Evolutionary conservation across 2,329 filamentous ascomycete species (phyloP).

Genomic region (Rhynchosporium secalis): DNA sequence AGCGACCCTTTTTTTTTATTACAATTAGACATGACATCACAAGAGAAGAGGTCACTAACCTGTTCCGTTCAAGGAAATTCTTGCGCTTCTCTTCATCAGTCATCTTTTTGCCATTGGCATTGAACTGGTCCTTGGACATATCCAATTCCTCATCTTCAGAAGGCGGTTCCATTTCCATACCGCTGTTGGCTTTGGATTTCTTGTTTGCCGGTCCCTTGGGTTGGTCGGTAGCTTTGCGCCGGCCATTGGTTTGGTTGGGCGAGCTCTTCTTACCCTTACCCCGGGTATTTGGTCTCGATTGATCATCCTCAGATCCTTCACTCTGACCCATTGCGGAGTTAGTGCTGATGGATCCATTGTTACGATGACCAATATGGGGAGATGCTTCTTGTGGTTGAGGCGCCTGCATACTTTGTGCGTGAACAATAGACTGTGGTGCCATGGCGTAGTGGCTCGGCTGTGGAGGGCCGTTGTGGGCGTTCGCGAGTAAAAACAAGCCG

Average conservation of each 20-base stretch:
- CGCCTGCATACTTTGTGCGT: conserved; percentile 31
- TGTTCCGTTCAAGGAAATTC: conserved; percentile 95
- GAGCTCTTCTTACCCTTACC: conserved; percentile 69
- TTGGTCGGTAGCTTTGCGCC: conserved; percentile 76
- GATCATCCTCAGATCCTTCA: conserved; percentile 73
- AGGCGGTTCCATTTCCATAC: conserved; percentile 41
- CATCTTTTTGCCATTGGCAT: conserved; percentile 77
- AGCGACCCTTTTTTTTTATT: conserved; percentile 66
- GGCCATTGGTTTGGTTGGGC: conserved; percentile 56
- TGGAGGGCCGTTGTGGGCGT: conserved; percentile 59
- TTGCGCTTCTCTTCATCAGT: conserved; percentile 98
- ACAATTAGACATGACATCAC: conserved; percentile 30
- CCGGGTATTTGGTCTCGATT: conserved; percentile 62
- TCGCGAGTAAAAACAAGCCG: conserved; percentile 86
- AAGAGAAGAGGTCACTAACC: conserved; percentile 55
- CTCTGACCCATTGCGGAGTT: conserved; percentile 56
- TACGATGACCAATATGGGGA: conserved; percentile 52
- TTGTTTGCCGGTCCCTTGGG: conserved; percentile 68
- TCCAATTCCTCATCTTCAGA: conserved; percentile 46
- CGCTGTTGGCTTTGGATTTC: conserved; percentile 64
- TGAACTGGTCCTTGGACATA: conserved; percentile 57
- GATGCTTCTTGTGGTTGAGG: conserved; percentile 40
- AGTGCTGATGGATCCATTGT: conserved; percentile 46
- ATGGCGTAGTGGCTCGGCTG: conserved; percentile 38
- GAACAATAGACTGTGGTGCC: conserved; percentile 37